Evolutionary conservation across 2,329 filamentous ascomycete genomes (phyloP), one percentile per base, ranked within the genome.

Genomic region (Fusarium veterinarium): DNA sequence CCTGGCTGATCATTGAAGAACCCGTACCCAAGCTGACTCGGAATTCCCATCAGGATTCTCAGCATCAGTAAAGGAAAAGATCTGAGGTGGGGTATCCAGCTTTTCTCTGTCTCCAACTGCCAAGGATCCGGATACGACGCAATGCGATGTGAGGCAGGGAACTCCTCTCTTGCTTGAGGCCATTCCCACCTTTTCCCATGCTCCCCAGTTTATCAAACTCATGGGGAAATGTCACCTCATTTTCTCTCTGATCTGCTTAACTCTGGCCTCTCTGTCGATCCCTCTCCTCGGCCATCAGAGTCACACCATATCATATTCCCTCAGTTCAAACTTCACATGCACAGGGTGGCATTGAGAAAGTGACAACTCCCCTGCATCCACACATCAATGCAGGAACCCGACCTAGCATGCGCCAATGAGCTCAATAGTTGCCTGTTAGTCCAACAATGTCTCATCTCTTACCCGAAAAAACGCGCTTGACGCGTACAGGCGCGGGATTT

Each of bases 341-440:
- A 41, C 35, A 41, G 28, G 28, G 38, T 53, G 55, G 28, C 55
- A 63, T 49, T 44, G 55, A 25, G 30, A 41, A 57, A 63, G 45
- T 61, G 60, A 59, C 46, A 59, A 38, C 33, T 66, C 75, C 68
- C 73, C 73, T 76, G 73, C 73, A 57, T 60, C 33, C 64, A 62
- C 46, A 62, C 57, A 62, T 77, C 68, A 67, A 76, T 77, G 75
- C 75, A 76, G 75, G 75, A 76, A 76, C 75, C 73, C 75, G 75
- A 64, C 69, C 59, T 60, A 53, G 48, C 51, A 44, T 58, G 41
- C 53, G 20, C 40, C 38, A 58, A 66, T 70, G 60, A 30, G 48
- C 46, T 44, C 64, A 58, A 41, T 20, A 57, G 20, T 51, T 33
- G 28, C 30, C 30, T 57, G 23, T 41, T 30, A 16, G 38, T 13